Percentiles rank a stretch among this genome's conserved stretches.
Conservation (phyloP, 257 asterid genomes). For the Schizonepeta tenuifolia region DNA sequence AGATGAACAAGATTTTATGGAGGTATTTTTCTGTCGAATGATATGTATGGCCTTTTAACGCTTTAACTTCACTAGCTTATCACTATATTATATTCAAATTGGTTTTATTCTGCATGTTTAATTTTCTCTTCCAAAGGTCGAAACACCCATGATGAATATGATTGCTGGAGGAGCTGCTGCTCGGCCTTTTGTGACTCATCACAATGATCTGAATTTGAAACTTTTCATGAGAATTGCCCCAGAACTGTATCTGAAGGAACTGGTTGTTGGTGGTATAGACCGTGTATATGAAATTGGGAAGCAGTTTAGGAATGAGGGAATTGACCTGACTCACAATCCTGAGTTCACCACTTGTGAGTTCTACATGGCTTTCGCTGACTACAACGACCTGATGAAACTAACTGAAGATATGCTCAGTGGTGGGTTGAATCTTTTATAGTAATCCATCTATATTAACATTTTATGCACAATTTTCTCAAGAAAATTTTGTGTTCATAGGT, state of each 20-base stretch:
- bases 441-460: conserved; percentile 27
- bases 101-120: conserved; percentile 12
- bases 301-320: conserved; percentile 91
- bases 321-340: conserved; percentile 92
- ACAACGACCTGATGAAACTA: conserved; percentile 81
- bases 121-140: conserved; percentile 56
- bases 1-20: conserved; percentile 70
- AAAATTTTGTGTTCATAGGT: conserved; percentile 45
- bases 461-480: background rate
- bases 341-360: conserved; percentile 95
- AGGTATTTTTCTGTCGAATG: conserved; percentile 41
- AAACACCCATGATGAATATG: conserved; percentile 93
- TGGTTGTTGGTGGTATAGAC: conserved; percentile 85
- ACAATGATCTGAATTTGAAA: conserved; percentile 77
- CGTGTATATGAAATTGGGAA: conserved; percentile 92
- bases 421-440: conserved; percentile 37
- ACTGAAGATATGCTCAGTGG: conserved; percentile 82
- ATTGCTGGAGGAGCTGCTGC: conserved; percentile 96
- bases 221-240: conserved; percentile 90
- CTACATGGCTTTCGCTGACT: conserved; percentile 91
- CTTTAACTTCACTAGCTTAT: background rate
- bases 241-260: conserved; percentile 73
- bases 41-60: background rate
- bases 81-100: conserved; percentile 24
- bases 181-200: conserved; percentile 89